phyloP scores from a whole-genome alignment of 805 yeast genomes.

The Novakomyces olei region DNA sequence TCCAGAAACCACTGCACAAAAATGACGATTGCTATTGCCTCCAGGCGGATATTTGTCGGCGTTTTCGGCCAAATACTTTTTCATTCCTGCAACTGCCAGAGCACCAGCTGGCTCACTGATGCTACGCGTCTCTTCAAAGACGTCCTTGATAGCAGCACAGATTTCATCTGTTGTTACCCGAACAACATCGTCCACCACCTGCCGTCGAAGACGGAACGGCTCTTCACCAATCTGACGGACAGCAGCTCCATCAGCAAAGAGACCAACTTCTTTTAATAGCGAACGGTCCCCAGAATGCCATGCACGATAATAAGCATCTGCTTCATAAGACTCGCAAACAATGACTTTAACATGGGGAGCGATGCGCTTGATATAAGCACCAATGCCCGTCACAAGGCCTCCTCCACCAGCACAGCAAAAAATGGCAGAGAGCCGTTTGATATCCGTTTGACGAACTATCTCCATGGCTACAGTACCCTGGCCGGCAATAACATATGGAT shows the following conservation, averaged over 20 bases:
- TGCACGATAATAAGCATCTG: conserved; percentile 73
- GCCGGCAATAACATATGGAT: conserved; percentile 95
- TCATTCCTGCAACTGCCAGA: conserved; percentile 82
- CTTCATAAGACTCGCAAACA: conserved; percentile 91
- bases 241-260: conserved; percentile 97
- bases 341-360: conserved; percentile 95
- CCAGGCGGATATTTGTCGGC: conserved; percentile 26
- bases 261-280: conserved; percentile 54
- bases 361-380: conserved; percentile 70
- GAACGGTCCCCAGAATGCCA: conserved; percentile 33
- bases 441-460: conserved; percentile 60
- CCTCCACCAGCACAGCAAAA: conserved; percentile 96
- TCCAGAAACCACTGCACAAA: conserved; percentile 75
- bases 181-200: conserved; percentile 73
- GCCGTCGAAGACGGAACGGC: conserved; percentile 58
- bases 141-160: conserved; percentile 90
- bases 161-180: conserved; percentile 78
- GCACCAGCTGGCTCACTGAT: conserved; percentile 97
- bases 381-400: conserved; percentile 80
- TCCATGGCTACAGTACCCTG: conserved; percentile 97
- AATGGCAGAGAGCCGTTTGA: conserved; percentile 54
- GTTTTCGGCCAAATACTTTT: conserved; percentile 46
- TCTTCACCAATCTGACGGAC: conserved; percentile 79
- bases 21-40: conserved; percentile 41
- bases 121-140: conserved; percentile 85